These are phyloP conservation scores for Platanus orientalis DNA, from an alignment of 164 flowering plant species.

Conservation along the genomic window DNA sequence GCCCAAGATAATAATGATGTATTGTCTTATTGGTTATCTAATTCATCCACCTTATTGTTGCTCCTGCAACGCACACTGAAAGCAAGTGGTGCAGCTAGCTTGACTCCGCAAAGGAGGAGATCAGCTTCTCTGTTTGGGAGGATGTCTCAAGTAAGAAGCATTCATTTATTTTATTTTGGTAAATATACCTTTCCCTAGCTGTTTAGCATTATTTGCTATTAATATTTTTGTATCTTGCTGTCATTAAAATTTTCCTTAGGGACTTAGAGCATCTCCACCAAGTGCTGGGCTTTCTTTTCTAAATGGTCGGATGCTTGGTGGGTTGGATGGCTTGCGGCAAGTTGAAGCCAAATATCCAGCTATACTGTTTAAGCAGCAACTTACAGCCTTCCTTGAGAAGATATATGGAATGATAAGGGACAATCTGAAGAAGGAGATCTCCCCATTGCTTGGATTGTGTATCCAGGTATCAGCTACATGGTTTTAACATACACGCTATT, in stretches of 20 bases:
- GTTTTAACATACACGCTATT: no score
- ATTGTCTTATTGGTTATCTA: conserved; percentile 87
- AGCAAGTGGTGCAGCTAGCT: conserved; percentile 89
- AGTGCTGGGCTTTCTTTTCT: conserved; percentile 79
- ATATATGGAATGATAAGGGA: conserved; percentile 98
- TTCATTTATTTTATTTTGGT: background rate
- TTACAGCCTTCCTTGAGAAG: conserved; percentile 97
- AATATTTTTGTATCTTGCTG: background rate
- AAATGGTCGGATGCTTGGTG: conserved; percentile 68
- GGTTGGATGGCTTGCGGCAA: conserved; percentile 76
- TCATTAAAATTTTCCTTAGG: conserved; percentile 22
- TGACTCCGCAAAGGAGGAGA: conserved; percentile 89
- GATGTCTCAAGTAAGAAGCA: conserved; percentile 75
- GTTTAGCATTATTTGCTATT: background rate
- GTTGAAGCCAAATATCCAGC: conserved; percentile 99
- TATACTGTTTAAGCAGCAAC: conserved; percentile 93
- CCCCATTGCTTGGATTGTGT: conserved; percentile 90
- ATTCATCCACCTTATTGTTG: conserved; percentile 75
- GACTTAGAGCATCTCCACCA: conserved; percentile 87
- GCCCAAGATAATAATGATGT: conserved; percentile 74
- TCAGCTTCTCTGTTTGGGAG: conserved; percentile 90
- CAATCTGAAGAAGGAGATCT: conserved; percentile 93
- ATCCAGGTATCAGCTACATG: conserved; percentile 69
- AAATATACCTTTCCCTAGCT: background rate
- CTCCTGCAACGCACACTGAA: conserved; percentile 96